Conservation (phyloP, 176 grass and related monocot species). For the Raddia guianensis region DNA sequence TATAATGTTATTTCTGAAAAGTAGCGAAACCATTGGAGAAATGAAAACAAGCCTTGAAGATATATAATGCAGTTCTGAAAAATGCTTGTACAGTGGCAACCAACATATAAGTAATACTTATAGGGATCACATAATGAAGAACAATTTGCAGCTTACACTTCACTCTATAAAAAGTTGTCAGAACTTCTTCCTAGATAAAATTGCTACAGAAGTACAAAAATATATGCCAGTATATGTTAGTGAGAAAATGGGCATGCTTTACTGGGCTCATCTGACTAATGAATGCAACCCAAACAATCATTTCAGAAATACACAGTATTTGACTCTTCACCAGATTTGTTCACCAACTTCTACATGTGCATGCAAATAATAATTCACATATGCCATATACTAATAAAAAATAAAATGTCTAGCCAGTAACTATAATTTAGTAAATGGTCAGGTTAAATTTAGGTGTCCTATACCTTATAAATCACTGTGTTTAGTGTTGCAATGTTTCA, state of each 20-base stretch:
- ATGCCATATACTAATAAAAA: not conserved
- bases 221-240: not conserved
- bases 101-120: slow-evolving; percentile 12
- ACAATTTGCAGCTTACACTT: not conserved
- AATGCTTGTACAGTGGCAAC: not conserved
- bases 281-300: not conserved
- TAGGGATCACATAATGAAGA: slow-evolving; percentile 5
- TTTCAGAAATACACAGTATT: not conserved
- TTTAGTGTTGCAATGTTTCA: not conserved
- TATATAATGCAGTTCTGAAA: not conserved
- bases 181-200: not conserved
- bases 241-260: slow-evolving; percentile 10
- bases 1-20: slow-evolving; percentile 8
- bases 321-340: not conserved
- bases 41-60: not conserved
- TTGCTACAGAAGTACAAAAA: not conserved
- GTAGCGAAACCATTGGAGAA: not conserved
- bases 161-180: not conserved
- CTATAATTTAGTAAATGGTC: not conserved
- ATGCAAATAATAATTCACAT: slow-evolving; percentile 10
- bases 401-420: not conserved
- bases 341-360: not conserved
- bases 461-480: not conserved
- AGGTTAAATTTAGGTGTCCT: slow-evolving; percentile 17
- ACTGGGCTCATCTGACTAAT: not conserved